Conservation (phyloP, 352 stramenopile genomes). For the Globisporangium splendens region DNA sequence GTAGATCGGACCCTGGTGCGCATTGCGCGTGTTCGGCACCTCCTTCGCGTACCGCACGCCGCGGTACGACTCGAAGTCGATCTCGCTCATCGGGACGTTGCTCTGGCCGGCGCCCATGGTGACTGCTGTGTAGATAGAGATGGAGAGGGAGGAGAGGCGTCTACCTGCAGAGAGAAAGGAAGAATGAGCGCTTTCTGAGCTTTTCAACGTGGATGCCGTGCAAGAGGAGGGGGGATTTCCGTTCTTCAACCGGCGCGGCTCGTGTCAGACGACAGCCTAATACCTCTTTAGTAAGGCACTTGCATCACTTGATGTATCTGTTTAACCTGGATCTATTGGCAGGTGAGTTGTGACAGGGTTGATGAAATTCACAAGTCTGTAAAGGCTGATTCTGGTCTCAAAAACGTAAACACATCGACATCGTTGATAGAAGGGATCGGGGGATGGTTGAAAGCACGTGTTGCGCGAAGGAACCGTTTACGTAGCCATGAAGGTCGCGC, state of each 20-base stretch:
- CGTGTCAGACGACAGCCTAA: no score
- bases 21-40: conserved; percentile 19
- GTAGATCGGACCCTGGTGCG: conserved; percentile 19
- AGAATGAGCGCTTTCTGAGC: conserved; percentile 1
- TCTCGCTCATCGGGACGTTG: conserved; percentile 40
- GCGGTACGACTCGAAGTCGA: conserved; percentile 41
- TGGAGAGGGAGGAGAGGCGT: background rate
- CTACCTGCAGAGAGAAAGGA: background rate
- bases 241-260: conserved; percentile 1
- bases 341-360: no score
- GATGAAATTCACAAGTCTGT: no score
- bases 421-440: background rate
- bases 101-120: conserved; percentile 45
- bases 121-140: background rate
- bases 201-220: background rate
- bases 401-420: background rate
- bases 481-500: conserved; percentile 3
- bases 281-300: no score
- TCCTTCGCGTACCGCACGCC: conserved; percentile 24
- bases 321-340: no score
- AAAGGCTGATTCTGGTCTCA: no score
- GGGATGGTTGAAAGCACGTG: background rate
- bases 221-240: background rate
- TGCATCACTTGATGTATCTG: no score
- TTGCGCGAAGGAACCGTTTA: conserved; percentile 10